Evolutionary conservation across 2,329 filamentous ascomycete genomes (phyloP), one percentile per base, ranked within the genome.

Genomic region (Trichoderma sp.): DNA sequence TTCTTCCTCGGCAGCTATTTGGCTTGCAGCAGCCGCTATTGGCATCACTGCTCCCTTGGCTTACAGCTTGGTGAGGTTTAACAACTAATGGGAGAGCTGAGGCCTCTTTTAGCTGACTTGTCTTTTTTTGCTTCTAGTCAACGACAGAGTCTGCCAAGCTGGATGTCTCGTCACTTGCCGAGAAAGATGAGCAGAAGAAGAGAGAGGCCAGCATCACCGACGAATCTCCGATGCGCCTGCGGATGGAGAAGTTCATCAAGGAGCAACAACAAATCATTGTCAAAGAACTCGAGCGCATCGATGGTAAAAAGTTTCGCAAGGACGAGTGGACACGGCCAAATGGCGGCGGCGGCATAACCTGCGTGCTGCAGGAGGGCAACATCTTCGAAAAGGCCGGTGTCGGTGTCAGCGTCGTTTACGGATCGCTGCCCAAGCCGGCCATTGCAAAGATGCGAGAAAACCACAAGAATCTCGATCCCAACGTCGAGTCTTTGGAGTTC

Each of bases 301-400:
- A 98, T 77, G 94, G 93, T 69, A 89, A 88, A 72, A 87, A 88
- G 73, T 99, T 99, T 83, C 87, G 87, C 70, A 84, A 89, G 70
- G 96, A 99, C 82, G 90, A 91, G 73, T 99, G 96, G 96, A 86
- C 89, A 71, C 89, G 96, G 63, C 90, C 92, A 69, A 90, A 94
- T 77, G 96, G 96, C 66, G 96, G 96, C 53, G 96, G 96, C 68
- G 96, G 96, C 73, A 94, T 95, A 75, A 96, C 93, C 19, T 97
- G 94, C 80, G 94, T 99, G 49, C 85, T 99, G 21, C 96, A 99
- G 80, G 94, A 97, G 73, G 94, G 96, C 74, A 95, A 96, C 72
- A 93, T 97, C 62, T 99, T 99, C 76, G 96, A 99, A 81, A 99
- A 99, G 83, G 96, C 92, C 56, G 96, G 96, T 35, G 94, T 98